Percentiles rank a stretch among this genome's conserved stretches.
phyloP scores from a whole-genome alignment of 202 grass and related monocot species.

The Eragrostis tef region DNA sequence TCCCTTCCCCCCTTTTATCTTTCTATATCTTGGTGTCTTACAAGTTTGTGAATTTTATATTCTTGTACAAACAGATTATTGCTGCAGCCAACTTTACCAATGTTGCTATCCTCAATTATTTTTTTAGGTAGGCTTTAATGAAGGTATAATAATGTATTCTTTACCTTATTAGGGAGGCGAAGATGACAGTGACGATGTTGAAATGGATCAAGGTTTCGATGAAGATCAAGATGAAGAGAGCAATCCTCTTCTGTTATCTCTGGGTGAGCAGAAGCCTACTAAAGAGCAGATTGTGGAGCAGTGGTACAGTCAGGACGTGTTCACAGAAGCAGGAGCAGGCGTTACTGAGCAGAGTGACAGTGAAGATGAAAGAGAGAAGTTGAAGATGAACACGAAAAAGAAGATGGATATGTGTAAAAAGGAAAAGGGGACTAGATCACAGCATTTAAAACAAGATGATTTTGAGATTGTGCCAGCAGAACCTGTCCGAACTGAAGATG shows the following conservation, averaged over 20 bases:
- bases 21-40: not conserved
- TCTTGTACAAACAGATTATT: not conserved
- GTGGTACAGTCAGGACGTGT: slow-evolving; percentile 90
- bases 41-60: not conserved
- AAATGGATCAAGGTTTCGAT: slow-evolving; percentile 62
- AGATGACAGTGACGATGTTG: slow-evolving; percentile 56
- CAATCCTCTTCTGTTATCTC: slow-evolving; percentile 76
- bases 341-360: slow-evolving; percentile 60
- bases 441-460: slow-evolving; percentile 53
- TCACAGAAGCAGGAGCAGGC: slow-evolving; percentile 53
- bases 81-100: not conserved
- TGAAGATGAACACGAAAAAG: slow-evolving; percentile 48
- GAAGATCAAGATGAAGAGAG: slow-evolving; percentile 59
- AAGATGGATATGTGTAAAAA: slow-evolving; percentile 38
- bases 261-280: slow-evolving; percentile 63
- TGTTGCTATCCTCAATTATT: no score
- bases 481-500: slow-evolving; percentile 59
- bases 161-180: slow-evolving; percentile 74
- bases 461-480: slow-evolving; percentile 91
- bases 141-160: no score
- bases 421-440: slow-evolving; percentile 38
- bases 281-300: slow-evolving; percentile 73
- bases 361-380: slow-evolving; percentile 66
- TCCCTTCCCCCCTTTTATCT: not conserved
- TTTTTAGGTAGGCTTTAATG: no score